Evolutionary conservation across 2,329 filamentous ascomycete species (phyloP), one percentile per base, ranked within the genome.

Genomic region (Monilinia polystroma): DNA sequence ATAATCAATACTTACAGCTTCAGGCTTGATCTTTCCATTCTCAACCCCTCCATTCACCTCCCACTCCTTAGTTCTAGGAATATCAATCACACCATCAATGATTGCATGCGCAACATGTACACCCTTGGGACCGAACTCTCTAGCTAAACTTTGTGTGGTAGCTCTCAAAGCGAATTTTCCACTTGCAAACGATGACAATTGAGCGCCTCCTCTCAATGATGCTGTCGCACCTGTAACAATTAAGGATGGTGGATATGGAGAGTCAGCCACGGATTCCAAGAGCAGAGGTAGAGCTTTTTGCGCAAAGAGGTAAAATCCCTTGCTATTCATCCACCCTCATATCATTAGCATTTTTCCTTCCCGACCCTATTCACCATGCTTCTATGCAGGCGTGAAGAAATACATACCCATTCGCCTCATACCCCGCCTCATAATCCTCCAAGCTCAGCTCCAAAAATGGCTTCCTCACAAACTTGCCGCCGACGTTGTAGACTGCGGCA

Each of bases 211-310:
- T 73, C 88, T 90, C 23, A 94, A 72, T 0, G 89, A 91, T 0
- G 92, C 93, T 0, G 93, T 96, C 0, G 93, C 92, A 43, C 93
- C 93, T 0, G 93, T 96, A 78, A 96, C 90, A 73, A 97, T 89
- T 26, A 97, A 81, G 0, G 90, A 89, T 0, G 92, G 92, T 5
- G 92, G 91, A 74, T 92, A 79, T 43, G 84, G 81, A 54, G 80
- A 79, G 0, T 77, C 77, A 45, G 77, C 73, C 0, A 87, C 84
- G 0, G 87, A 82, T 29, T 87, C 82, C 2, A 93, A 82, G 1
- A 96, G 84, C 1, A 89, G 81, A 0, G 93, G 92, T 0, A 96
- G 79, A 0, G 85, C 81, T 3, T 83, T 81, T 76, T 94, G 88
- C 0, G 91, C 87, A 77, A 96, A 96, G 72, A 88, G 79, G 77